Evolutionary conservation across 441 rosid genomes (phyloP), one percentile per base, ranked within the genome.

Genomic region (Geranium incanum): DNA sequence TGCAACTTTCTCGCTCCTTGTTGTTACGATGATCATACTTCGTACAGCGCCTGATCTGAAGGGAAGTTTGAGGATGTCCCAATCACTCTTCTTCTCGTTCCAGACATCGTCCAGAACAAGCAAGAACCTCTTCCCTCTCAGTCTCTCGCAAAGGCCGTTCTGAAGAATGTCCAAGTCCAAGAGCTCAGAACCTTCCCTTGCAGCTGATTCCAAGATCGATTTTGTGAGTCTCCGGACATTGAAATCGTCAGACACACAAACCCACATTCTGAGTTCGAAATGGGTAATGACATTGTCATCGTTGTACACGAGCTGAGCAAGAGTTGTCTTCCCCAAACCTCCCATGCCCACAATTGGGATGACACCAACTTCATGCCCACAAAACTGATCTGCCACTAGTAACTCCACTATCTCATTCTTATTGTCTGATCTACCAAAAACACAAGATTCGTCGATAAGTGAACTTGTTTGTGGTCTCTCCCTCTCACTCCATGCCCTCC

Each of bases 191-290:
- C 69, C 1, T 12, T 38, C 68, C 28, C 59, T 28, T 0, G 72
- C 68, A 23, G 73, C 71, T 2, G 80, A 76, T 33, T 81, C 78
- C 43, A 81, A 38, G 37, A 81, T 69, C 11, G 80, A 74, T 64
- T 41, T 75, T 3, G 78, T 77, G 1, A 77, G 63, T 70, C 71
- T 74, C 23, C 38, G 69, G 69, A 65, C 62, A 66, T 71, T 68
- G 52, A 81, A 81, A 12, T 77, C 75, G 33, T 81, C 81, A 18
- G 84, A 81, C 41, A 81, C 82, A 68, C 81, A 81, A 72, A 78
- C 66, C 82, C 84, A 81, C 12, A 59, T 63, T 68, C 55, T 79
- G 48, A 52, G 23, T 37, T 68, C 69, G 62, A 76, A 76, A 62
- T 59, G 37, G 9, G 19, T 43, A 21, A 13, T 8, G 28, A 76